Percentiles rank a stretch among this genome's conserved stretches.
phyloP scores from a whole-genome alignment of 2,329 filamentous ascomycete genomes.

The Penicillium brasilianum region DNA sequence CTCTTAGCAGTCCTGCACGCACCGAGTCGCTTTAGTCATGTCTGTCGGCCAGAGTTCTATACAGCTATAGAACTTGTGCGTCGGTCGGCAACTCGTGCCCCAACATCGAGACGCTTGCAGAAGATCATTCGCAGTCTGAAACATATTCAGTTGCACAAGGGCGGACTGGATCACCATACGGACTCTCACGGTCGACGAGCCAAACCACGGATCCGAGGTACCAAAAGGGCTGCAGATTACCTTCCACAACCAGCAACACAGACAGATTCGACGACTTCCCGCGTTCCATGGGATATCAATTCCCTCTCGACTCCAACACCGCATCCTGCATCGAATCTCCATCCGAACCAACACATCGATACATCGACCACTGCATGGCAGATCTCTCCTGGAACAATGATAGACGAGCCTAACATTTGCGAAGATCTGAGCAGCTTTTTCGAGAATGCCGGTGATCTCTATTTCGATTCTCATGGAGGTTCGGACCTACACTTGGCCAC shows the following conservation, averaged over 20 bases:
- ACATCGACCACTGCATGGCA: constrained; percentile 25
- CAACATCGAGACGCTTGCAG: constrained; percentile 62
- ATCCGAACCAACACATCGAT: constrained; percentile 22
- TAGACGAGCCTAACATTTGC: constrained; percentile 33
- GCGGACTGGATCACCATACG: not conserved
- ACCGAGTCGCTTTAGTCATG: constrained; percentile 48
- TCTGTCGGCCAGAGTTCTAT: constrained; percentile 51
- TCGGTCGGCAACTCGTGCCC: constrained; percentile 60
- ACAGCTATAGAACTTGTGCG: constrained; percentile 65
- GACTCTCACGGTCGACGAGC: not conserved
- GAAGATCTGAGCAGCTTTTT: constrained; percentile 65
- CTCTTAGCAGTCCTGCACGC: constrained; percentile 55
- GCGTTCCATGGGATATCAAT: constrained; percentile 1
- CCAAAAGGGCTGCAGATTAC: not conserved
- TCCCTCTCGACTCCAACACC: constrained; percentile 11
- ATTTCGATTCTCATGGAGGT: constrained; percentile 32
- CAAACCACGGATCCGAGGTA: not conserved
- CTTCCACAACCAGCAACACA: not conserved
- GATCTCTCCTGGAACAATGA: constrained; percentile 20
- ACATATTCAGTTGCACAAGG: constrained; percentile 60
- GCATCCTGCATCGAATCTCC: constrained; percentile 15
- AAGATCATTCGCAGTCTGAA: constrained; percentile 64
- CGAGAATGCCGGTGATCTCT: constrained; percentile 61
- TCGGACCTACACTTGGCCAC: constrained; percentile 12
- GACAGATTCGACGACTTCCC: not conserved